phyloP scores from a whole-genome alignment of 345 rosid species.

The Boechera stricta region DNA sequence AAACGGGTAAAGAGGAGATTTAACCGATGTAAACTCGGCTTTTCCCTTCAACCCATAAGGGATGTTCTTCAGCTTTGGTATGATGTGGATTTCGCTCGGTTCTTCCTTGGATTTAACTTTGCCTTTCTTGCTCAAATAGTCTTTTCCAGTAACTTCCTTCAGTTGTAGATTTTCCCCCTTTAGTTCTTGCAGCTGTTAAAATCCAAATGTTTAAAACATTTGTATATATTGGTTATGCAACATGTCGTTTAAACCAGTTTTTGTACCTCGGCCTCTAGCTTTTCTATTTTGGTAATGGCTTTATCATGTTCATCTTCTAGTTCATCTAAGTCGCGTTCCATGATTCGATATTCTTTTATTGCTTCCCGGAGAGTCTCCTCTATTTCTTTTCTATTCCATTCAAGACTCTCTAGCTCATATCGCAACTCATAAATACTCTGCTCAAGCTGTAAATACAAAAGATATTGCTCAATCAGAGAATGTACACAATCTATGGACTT shows the following conservation, averaged over 20 bases:
- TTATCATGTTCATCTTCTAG: slow-evolving; percentile 71
- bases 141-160: slow-evolving; percentile 53
- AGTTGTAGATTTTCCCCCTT: slow-evolving; percentile 62
- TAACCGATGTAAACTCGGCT: slow-evolving; percentile 36
- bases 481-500: neutral
- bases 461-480: neutral
- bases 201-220: neutral
- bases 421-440: slow-evolving; percentile 53
- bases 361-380: slow-evolving; percentile 58
- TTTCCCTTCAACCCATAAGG: slow-evolving; percentile 40
- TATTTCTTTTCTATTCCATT: slow-evolving; percentile 62
- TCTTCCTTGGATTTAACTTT: slow-evolving; percentile 39
- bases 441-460: slow-evolving; percentile 66
- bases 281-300: slow-evolving; percentile 59
- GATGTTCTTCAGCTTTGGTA: slow-evolving; percentile 33
- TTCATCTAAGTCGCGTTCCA: slow-evolving; percentile 64
- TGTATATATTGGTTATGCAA: neutral
- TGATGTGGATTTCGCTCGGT: slow-evolving; percentile 23
- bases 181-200: slow-evolving; percentile 58
- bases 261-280: slow-evolving; percentile 67
- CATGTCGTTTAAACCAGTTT: neutral
- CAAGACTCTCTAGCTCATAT: slow-evolving; percentile 61
- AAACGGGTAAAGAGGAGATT: slow-evolving; percentile 44
- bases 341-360: slow-evolving; percentile 53
- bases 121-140: slow-evolving; percentile 42